phyloP scores from a whole-genome alignment of 805 yeast genomes.

The Deakozyma indianensis region DNA sequence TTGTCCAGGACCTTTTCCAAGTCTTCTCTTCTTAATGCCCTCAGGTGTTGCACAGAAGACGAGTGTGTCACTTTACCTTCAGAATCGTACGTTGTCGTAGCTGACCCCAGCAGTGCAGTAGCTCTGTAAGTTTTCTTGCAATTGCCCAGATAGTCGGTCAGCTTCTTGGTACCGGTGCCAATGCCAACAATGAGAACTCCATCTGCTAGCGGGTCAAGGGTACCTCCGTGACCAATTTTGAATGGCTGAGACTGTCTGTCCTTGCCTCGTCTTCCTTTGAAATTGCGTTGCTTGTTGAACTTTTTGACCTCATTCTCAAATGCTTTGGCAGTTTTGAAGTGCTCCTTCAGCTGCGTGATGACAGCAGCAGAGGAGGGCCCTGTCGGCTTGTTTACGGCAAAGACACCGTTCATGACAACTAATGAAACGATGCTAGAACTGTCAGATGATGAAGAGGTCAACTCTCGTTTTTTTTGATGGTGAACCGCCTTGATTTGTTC shows the following conservation, averaged over 20 bases:
- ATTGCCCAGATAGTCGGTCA: constrained; percentile 56
- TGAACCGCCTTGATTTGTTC: too few species aligned
- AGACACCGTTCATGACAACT: constrained; percentile 81
- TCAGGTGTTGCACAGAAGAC: constrained; percentile 40
- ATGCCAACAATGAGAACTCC: constrained; percentile 85
- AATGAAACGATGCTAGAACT: too few species aligned
- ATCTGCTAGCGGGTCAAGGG: constrained; percentile 89
- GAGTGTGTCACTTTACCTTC: constrained; percentile 68
- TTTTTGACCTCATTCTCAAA: constrained; percentile 29
- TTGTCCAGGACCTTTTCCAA: constrained; percentile 34
- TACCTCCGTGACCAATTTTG: constrained; percentile 97
- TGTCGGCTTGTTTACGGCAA: constrained; percentile 81
- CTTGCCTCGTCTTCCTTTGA: constrained; percentile 31
- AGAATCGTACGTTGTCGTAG: constrained; percentile 87
- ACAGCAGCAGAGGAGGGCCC: constrained; percentile 73
- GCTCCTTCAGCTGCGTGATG: constrained; percentile 46
- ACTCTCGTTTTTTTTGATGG: too few species aligned
- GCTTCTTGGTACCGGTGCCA: constrained; percentile 78
- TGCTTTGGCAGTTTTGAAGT: constrained; percentile 44
- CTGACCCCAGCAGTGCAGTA: constrained; percentile 71
- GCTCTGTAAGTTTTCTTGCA: constrained; percentile 73
- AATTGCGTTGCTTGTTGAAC: not conserved
- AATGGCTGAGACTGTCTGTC: constrained; percentile 30
- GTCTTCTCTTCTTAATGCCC: constrained; percentile 27
- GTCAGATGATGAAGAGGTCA: too few species aligned